Evolutionary conservation across 768 basidiomycete species (phyloP).

Genomic region (Boletus edulis): DNA sequence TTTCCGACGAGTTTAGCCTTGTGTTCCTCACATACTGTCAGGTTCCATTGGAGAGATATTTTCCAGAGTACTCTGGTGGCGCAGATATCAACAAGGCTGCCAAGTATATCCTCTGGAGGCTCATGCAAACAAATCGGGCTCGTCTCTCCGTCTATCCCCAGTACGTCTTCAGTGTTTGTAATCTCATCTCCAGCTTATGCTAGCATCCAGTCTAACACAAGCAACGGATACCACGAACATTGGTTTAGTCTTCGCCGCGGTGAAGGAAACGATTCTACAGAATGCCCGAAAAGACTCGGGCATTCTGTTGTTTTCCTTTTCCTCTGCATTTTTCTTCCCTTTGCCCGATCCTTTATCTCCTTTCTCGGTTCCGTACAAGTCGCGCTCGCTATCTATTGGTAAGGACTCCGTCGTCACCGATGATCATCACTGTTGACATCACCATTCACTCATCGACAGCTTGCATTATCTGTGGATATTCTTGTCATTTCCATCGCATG

Average conservation of each 20-base stretch:
- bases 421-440: neutral
- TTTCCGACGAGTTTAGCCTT: fast-evolving
- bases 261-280: slow-evolving; percentile 91
- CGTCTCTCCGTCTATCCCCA: slow-evolving; percentile 88
- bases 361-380: slow-evolving; percentile 7
- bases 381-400: slow-evolving; percentile 29
- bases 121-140: slow-evolving; percentile 88
- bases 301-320: slow-evolving; percentile 50
- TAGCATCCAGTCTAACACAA: slow-evolving; percentile 62
- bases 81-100: slow-evolving; percentile 92
- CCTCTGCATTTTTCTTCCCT: neutral
- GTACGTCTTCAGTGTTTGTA: slow-evolving; percentile 40
- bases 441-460: slow-evolving; percentile 4
- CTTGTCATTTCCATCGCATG: slow-evolving; percentile 25
- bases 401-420: neutral
- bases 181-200: neutral
- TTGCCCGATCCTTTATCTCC: neutral
- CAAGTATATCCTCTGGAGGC: slow-evolving; percentile 92
- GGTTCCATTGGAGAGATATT: slow-evolving; percentile 76
- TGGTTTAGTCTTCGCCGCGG: slow-evolving; percentile 77
- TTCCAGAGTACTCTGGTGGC: slow-evolving; percentile 88
- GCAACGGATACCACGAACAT: slow-evolving; percentile 89
- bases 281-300: slow-evolving; percentile 86
- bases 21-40: slow-evolving; percentile 18
- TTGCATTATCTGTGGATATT: slow-evolving; percentile 33